phyloP scores from a whole-genome alignment of 2,329 filamentous ascomycete species.

The Beauveria scarabaeidicola region DNA sequence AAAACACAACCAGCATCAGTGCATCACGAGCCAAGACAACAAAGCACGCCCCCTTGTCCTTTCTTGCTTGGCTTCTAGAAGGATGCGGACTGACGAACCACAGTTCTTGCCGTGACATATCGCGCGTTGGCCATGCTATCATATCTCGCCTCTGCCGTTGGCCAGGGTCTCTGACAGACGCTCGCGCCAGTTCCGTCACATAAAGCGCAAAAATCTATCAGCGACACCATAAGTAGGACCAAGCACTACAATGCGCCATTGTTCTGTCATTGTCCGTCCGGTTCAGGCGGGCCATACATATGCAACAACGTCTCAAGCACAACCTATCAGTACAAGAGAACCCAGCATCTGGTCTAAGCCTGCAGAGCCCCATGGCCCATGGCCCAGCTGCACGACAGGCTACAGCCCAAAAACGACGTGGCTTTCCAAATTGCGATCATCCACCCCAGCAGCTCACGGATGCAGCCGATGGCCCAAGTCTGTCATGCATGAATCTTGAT shows the following conservation, averaged over 20 bases:
- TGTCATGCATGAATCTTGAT: neutral
- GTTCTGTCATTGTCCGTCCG: neutral
- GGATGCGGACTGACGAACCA: neutral
- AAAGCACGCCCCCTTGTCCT: neutral
- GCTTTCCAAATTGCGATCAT: constrained; percentile 7
- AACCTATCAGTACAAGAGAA: neutral
- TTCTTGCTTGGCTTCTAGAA: neutral
- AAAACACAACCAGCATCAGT: neutral
- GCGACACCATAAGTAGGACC: neutral
- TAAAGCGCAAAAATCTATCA: neutral
- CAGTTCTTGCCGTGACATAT: neutral
- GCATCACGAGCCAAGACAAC: neutral
- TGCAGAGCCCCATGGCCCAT: neutral
- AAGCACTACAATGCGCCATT: neutral
- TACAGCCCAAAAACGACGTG: neutral
- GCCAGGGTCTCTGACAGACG: neutral
- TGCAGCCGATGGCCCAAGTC: neutral
- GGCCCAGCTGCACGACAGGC: neutral
- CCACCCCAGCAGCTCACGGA: neutral
- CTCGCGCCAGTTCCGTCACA: neutral
- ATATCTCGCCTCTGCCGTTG: neutral
- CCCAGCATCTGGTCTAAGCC: neutral
- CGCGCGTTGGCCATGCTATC: neutral
- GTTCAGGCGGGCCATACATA: too few relatives aligned
- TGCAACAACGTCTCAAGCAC: neutral